Evolutionary conservation across 768 basidiomycete species (phyloP).

Genomic region (Atractiella rhizophila): DNA sequence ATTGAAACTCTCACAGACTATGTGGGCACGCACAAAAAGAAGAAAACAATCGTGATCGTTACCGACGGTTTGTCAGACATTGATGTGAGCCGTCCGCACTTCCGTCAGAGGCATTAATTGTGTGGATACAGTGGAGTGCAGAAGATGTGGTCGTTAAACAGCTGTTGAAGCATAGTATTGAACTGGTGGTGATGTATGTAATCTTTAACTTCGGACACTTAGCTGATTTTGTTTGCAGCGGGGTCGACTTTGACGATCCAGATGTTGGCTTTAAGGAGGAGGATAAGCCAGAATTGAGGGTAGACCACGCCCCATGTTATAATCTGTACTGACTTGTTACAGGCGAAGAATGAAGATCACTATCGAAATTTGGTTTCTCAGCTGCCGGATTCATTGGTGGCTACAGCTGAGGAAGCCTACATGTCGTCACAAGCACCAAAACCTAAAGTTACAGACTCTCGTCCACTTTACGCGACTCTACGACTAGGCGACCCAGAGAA

Average conservation of each 20-base stretch:
- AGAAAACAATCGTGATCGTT: slow-evolving; percentile 60
- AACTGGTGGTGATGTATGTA: slow-evolving; percentile 42
- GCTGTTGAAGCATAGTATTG: slow-evolving; percentile 35
- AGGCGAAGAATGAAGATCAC: slow-evolving; percentile 55
- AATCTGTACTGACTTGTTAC: background rate
- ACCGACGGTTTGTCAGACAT: slow-evolving; percentile 63
- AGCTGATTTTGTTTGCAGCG: slow-evolving; percentile 28
- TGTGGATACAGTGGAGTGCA: slow-evolving; percentile 47
- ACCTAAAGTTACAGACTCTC: slow-evolving; percentile 38
- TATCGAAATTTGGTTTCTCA: slow-evolving; percentile 28
- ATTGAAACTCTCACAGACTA: slow-evolving; percentile 50
- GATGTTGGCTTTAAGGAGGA: slow-evolving; percentile 37
- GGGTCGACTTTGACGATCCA: slow-evolving; percentile 65
- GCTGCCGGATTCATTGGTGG: slow-evolving; percentile 33
- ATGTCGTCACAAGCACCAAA: slow-evolving; percentile 29
- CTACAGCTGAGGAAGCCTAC: slow-evolving; percentile 40
- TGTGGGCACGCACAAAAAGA: slow-evolving; percentile 44
- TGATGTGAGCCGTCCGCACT: too few species aligned
- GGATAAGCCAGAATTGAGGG: slow-evolving; percentile 49
- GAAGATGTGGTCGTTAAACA: slow-evolving; percentile 31
- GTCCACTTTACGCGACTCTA: slow-evolving; percentile 36
- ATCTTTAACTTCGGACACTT: background rate
- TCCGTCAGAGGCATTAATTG: too few species aligned
- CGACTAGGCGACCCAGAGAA: slow-evolving; percentile 51
- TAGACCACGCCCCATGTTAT: slow-evolving; percentile 17